Conservation (phyloP, 352 stramenopile species). For the Globisporangium takayamanum region DNA sequence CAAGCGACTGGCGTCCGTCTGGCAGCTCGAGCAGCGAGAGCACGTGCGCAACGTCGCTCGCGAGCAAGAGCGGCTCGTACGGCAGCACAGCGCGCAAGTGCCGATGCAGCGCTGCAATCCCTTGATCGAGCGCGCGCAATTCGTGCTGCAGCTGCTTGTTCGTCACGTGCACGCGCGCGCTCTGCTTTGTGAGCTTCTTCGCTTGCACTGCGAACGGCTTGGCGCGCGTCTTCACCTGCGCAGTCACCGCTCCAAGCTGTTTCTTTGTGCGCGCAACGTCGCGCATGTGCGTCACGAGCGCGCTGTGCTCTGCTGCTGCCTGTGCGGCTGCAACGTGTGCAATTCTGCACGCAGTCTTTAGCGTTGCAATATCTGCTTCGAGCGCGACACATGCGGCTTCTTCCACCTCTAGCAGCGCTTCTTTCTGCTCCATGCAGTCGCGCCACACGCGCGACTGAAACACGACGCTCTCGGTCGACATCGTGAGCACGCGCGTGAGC, state of each 20-base stretch:
- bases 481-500: slow-evolving; percentile 20
- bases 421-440: slow-evolving; percentile 47
- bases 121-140: slow-evolving; percentile 25
- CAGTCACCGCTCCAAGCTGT: slow-evolving; percentile 14
- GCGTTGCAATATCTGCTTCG: slow-evolving; percentile 41
- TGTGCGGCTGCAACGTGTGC: slow-evolving; percentile 32
- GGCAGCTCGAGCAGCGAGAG: slow-evolving; percentile 20
- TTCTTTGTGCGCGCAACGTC: slow-evolving; percentile 25
- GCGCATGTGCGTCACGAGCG: slow-evolving; percentile 29
- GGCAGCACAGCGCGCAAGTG: slow-evolving; percentile 35
- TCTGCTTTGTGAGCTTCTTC: slow-evolving; percentile 51
- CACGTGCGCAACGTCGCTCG: slow-evolving; percentile 37
- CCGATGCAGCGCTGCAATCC: slow-evolving; percentile 34
- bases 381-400: slow-evolving; percentile 32
- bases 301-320: slow-evolving; percentile 26
- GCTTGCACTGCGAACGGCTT: slow-evolving; percentile 57
- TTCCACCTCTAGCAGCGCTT: slow-evolving; percentile 33
- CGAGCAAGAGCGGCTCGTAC: slow-evolving; percentile 49
- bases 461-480: slow-evolving; percentile 33
- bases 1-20: slow-evolving; percentile 10
- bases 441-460: slow-evolving; percentile 71
- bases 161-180: slow-evolving; percentile 31
- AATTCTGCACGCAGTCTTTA: slow-evolving; percentile 36
- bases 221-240: slow-evolving; percentile 43
- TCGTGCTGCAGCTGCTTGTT: slow-evolving; percentile 57